Percentiles rank a stretch among this genome's conserved stretches.
These are phyloP conservation scores for Schizophyllum commune DNA, from an alignment of 1,284 basidiomycete species.

Conservation along the genomic window DNA sequence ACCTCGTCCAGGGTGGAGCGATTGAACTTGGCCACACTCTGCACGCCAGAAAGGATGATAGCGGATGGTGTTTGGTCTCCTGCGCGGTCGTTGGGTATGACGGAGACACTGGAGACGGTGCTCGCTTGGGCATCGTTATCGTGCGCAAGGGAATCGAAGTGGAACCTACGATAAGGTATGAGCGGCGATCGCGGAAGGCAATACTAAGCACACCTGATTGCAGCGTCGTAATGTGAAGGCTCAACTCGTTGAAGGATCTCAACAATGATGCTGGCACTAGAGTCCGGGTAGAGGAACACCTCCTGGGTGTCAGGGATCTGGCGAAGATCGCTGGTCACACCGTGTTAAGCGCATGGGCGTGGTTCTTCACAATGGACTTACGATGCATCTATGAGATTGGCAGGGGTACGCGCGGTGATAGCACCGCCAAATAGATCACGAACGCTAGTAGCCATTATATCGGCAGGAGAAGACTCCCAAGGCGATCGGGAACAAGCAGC, in stretches of 20 bases:
- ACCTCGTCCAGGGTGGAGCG: constrained; percentile 53
- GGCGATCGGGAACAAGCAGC: too few species aligned
- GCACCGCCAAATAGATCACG: constrained; percentile 71
- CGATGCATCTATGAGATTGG: constrained; percentile 77
- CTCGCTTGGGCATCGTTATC: constrained; percentile 74
- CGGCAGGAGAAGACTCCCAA: background rate
- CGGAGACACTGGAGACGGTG: constrained; percentile 36
- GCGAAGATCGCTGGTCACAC: constrained; percentile 62
- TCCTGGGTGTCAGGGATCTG: constrained; percentile 98
- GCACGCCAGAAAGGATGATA: constrained; percentile 59
- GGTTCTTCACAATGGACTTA: constrained; percentile 33
- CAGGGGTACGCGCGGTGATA: constrained; percentile 58
- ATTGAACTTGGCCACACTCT: constrained; percentile 77
- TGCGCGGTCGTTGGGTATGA: constrained; percentile 31
- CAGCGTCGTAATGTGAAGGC: constrained; percentile 46
- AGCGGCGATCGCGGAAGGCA: constrained; percentile 11
- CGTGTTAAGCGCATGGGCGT: constrained; percentile 1
- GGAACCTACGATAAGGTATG: constrained; percentile 51
- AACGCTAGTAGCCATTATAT: background rate
- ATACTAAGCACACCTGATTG: constrained; percentile 48
- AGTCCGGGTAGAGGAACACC: constrained; percentile 74
- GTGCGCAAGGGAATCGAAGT: constrained; percentile 87
- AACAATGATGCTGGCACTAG: constrained; percentile 73
- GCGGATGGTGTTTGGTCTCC: constrained; percentile 49
- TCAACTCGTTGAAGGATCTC: constrained; percentile 81